Conservation (phyloP, 2,329 filamentous ascomycete species). For the Sphaerulina vaccinii region DNA sequence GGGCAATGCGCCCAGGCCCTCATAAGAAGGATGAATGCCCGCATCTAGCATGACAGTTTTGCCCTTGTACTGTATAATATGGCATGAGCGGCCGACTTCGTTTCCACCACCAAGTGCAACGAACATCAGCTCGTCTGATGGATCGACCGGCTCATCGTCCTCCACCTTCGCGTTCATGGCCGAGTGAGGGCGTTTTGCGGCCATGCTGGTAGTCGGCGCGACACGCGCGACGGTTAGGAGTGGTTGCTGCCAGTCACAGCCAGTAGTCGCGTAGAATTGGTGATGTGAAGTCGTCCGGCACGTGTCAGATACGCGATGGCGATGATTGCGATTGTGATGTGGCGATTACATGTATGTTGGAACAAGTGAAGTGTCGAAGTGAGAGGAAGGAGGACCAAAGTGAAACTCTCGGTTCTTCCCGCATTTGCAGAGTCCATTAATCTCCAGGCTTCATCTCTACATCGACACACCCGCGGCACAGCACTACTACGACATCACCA, state of each 20-base stretch:
- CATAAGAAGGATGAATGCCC: conserved; percentile 93
- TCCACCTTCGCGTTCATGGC: conserved; percentile 67
- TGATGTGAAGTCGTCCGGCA: neutral
- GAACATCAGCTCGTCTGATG: conserved; percentile 91
- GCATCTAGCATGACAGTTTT: conserved; percentile 99
- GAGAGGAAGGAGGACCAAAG: neutral
- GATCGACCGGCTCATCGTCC: conserved; percentile 84
- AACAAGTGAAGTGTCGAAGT: neutral
- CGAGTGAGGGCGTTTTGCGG: conserved; percentile 70
- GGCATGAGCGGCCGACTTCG: conserved; percentile 94
- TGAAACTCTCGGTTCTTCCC: neutral
- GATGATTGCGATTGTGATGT: neutral
- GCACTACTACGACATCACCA: neutral
- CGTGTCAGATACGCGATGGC: neutral
- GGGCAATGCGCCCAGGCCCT: conserved; percentile 86
- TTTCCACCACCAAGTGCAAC: conserved; percentile 92
- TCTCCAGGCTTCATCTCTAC: conserved; percentile 4
- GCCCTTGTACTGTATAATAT: conserved; percentile 98
- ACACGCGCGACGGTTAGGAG: conserved; percentile 14
- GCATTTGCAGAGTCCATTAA: neutral
- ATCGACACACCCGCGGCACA: conserved; percentile 2
- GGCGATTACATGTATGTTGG: neutral
- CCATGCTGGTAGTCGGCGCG: conserved; percentile 58
- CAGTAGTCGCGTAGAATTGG: neutral
- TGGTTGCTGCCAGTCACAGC: neutral